These are phyloP conservation scores for Peniophora sp. DNA, from an alignment of 1,284 basidiomycete genomes.

Conservation along the genomic window DNA sequence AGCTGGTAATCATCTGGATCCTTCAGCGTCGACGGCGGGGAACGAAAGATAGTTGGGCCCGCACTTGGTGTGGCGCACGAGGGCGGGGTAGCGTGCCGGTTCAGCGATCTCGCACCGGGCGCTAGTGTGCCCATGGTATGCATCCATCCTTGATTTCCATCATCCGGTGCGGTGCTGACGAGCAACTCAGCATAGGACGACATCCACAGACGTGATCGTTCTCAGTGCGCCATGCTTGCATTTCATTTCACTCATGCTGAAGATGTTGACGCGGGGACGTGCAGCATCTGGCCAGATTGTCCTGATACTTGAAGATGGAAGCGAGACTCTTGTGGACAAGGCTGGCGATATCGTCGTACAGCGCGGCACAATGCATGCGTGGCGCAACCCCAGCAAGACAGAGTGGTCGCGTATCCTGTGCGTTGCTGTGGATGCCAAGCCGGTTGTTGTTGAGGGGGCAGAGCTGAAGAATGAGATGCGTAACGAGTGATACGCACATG, in stretches of 20 bases:
- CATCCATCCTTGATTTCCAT: neutral
- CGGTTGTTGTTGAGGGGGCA: conserved; percentile 38
- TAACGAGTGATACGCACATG: conserved; percentile 10
- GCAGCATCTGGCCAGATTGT: conserved; percentile 48
- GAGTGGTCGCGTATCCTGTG: conserved; percentile 46
- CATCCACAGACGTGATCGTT: conserved; percentile 55
- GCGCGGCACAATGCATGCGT: conserved; percentile 52
- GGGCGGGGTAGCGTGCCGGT: conserved; percentile 39
- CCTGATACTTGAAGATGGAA: conserved; percentile 48
- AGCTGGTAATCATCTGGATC: neutral
- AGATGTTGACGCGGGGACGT: neutral
- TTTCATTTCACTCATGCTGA: no score
- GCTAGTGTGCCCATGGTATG: conserved; percentile 41
- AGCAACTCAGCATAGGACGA: conserved; percentile 30
- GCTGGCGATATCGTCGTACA: conserved; percentile 52
- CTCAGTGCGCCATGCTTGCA: conserved; percentile 33
- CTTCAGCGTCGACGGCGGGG: conserved; percentile 44
- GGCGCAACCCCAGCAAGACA: conserved; percentile 45
- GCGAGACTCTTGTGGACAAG: conserved; percentile 42
- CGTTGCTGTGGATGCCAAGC: conserved; percentile 48
- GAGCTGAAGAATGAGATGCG: conserved; percentile 5
- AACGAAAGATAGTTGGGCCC: conserved; percentile 28
- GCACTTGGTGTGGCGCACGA: conserved; percentile 35
- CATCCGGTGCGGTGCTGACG: neutral
- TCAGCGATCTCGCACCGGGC: conserved; percentile 51